Base-by-base conservation (phyloP, 306 rosid species). In the Hippophae tibetana region DNA sequence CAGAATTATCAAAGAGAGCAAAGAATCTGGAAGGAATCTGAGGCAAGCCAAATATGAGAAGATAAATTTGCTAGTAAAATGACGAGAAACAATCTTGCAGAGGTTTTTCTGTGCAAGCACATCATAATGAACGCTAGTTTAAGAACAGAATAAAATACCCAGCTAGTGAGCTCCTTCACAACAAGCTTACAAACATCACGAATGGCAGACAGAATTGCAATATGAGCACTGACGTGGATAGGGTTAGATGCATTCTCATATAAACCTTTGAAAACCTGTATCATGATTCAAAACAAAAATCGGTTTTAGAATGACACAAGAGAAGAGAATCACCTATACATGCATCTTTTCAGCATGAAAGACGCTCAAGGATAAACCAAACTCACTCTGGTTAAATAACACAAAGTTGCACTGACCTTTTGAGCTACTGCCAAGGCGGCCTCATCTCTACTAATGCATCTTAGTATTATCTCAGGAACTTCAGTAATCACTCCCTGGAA, bases 181-280 rank as follows among this genome's bases (percentile, higher is more conserved):
- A 86, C 97, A 71, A 85, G 96, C 90, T 93, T 93, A 80, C 99
- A 93, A 82, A 93, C 99, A 82, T 93, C 99, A 18, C 99, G 97
- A 62, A 93, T 86, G 13, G 95, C 99, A 72, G 87, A 78, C 59
- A 93, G 75, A 65, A 88, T 84, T 63, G 97, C 69, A 44, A 93
- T 93, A 82, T 86, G 89, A 63, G 94, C 84, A 64, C 66, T 72
- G 47, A 84, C 89, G 56, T 93, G 99, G 61, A 77, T 66, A 44
- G 43, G 78, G 76, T 84, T 88, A 10, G 95, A 78, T 7, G 84
- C 89, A 71, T 88, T 84, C 52, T 93, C 97, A 43, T 88, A 86
- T 57, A 93, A 84, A 60, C 87, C 90, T 75, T 79, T 88, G 69
- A 88, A 93, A 69, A 89, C 94, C 97, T 88, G 80, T 56, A 52